Percentiles rank a stretch among this genome's conserved stretches.
These are phyloP conservation scores for Clarireedia monteithiana DNA, from an alignment of 2,329 filamentous ascomycete species.

Conservation along the genomic window DNA sequence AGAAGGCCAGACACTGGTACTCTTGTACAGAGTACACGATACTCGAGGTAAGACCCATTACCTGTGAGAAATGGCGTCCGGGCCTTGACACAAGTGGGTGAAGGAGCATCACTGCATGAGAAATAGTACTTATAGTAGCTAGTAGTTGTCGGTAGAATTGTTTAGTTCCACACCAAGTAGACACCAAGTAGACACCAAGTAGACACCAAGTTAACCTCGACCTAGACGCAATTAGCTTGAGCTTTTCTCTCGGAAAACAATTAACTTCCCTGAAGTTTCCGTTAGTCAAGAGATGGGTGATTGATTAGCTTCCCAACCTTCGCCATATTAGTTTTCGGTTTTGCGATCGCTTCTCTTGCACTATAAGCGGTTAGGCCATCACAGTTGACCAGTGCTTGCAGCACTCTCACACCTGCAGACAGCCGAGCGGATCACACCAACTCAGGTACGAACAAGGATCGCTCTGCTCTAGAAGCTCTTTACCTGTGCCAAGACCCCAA, in stretches of 20 bases:
- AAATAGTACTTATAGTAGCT: too few relatives aligned
- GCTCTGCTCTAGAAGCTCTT: background rate
- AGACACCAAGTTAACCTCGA: background rate
- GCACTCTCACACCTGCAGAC: constrained; percentile 11
- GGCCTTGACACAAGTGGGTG: background rate
- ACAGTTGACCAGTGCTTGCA: background rate
- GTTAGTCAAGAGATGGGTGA: too few relatives aligned
- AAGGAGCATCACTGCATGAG: too few relatives aligned
- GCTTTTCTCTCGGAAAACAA: too few relatives aligned
- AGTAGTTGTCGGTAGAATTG: too few relatives aligned
- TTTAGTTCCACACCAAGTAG: background rate
- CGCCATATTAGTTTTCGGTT: background rate
- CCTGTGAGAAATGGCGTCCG: background rate
- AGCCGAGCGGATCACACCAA: constrained; percentile 13
- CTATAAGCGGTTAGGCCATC: background rate
- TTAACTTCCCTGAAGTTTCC: too few relatives aligned
- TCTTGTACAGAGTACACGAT: background rate
- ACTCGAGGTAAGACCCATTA: background rate
- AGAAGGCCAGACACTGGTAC: background rate
- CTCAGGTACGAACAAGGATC: constrained; percentile 20
- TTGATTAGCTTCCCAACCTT: too few relatives aligned
- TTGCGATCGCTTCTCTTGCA: background rate
- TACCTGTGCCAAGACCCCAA: background rate
- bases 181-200: background rate
- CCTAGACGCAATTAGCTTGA: background rate